Conservation (phyloP, 805 yeast genomes). For the Wickerhamiella qilinensis region DNA sequence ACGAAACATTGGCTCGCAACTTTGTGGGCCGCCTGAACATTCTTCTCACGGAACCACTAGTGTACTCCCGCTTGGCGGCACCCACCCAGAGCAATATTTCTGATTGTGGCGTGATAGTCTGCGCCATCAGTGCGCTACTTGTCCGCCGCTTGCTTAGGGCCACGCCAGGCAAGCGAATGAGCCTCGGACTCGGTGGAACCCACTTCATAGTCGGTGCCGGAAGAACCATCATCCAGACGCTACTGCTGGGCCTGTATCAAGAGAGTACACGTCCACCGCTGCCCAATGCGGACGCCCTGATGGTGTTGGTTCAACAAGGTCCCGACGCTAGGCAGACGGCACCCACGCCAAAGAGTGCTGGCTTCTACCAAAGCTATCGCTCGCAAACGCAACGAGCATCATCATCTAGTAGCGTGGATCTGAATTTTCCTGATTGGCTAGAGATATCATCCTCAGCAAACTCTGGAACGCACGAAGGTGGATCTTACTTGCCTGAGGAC, state of each 20-base stretch:
- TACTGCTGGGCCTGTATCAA: constrained; percentile 1
- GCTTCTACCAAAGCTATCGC: too few relatives aligned
- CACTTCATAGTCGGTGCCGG: constrained; percentile 7
- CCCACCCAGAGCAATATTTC: constrained; percentile 34
- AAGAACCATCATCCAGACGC: constrained; percentile 2
- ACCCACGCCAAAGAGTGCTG: too few relatives aligned
- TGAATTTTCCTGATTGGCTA: too few relatives aligned
- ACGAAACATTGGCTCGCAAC: constrained; percentile 40
- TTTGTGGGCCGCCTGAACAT: constrained; percentile 18
- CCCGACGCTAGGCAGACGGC: neutral
- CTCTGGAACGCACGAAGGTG: too few relatives aligned
- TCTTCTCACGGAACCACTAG: constrained; percentile 4
- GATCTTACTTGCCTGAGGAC: too few relatives aligned
- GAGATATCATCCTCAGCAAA: too few relatives aligned
- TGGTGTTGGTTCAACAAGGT: neutral
- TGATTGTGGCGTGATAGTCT: constrained; percentile 32
- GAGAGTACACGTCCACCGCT: neutral
- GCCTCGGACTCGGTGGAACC: constrained; percentile 21
- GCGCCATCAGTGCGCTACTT: constrained; percentile 19
- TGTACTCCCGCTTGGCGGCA: constrained; percentile 20
- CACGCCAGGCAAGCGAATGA: constrained; percentile 10
- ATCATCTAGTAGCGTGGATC: too few relatives aligned
- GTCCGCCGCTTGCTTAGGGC: constrained; percentile 13
- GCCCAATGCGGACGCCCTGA: neutral
- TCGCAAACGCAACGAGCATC: too few relatives aligned